Base-by-base conservation (phyloP, 2,329 filamentous ascomycete species). In the Metarhizium humberi region DNA sequence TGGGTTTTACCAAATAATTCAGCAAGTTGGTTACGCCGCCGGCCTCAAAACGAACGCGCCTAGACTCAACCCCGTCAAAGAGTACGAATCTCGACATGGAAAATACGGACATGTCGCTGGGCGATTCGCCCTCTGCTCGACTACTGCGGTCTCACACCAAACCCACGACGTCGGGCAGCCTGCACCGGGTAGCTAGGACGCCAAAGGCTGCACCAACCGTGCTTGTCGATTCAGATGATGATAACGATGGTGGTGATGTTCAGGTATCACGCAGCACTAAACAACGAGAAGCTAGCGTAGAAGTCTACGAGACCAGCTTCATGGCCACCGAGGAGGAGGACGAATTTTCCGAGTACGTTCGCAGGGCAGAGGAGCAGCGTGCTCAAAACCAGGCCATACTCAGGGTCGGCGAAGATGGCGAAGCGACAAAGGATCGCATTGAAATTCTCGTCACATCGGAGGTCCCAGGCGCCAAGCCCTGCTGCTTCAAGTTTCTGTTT, bases 401-500 rank as follows among this genome's bases (percentile, higher is more conserved):
- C 3, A 51, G 58, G 5, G 53, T 57, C 10, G 58, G 46, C 6
- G 53, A 53, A 2, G 56, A 58, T 18, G 60, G 55, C 11, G 57
- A 57, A 25, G 56, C 55, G 29, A 47, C 54, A 18, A 67, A 65
- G 56, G 63, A 64, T 18, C 46, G 47, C 6, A 64, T 69, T n/a
- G 58, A 67, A 3, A 65, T 75, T 34, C 60, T 68, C 56, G 63
- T 96, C 59, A 80, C 77, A 0, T 89, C 91, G 0, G 70, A 75
- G 3, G 78, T 96, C 6, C 75, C 79, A 1, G 75, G 77, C 48
- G 81, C 87, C 0, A 78, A 73, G 29, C 71, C 81, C 25, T 67
- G 53, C 8, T 66, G 90, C 34, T 73, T 89, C 52, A 84, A 79
- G 51, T 81, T 88, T 43, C 83, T 82, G 61, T 76, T 89, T 57